phyloP scores from a whole-genome alignment of 1,139 yeast species.

The Scheffersomyces quercinus region DNA sequence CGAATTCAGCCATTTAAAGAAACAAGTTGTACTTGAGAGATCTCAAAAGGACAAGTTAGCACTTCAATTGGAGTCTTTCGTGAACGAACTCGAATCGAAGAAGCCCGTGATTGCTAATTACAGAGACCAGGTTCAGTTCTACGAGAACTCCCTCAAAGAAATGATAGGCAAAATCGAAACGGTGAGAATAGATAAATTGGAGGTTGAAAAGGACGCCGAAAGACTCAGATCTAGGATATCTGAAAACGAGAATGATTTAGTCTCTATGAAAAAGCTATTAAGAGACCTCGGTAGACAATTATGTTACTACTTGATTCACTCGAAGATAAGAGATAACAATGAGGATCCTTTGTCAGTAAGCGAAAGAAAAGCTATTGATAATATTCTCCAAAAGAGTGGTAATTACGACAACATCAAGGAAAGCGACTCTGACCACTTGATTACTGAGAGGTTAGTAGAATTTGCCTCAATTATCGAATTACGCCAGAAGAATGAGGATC shows the following conservation, averaged over 20 bases:
- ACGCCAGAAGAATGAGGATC: slow-evolving; percentile 71
- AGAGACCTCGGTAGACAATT: slow-evolving; percentile 80
- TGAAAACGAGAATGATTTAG: slow-evolving; percentile 43
- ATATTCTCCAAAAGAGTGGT: slow-evolving; percentile 39
- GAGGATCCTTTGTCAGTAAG: slow-evolving; percentile 57
- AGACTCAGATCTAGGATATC: slow-evolving; percentile 35
- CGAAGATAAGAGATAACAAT: slow-evolving; percentile 52
- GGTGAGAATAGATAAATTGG: slow-evolving; percentile 39
- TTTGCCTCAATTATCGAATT: slow-evolving; percentile 69
- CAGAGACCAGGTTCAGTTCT: slow-evolving; percentile 53
- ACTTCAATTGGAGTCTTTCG: slow-evolving; percentile 66
- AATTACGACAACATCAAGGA: slow-evolving; percentile 30
- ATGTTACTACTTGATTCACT: slow-evolving; percentile 68
- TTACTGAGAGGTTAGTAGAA: slow-evolving; percentile 70
- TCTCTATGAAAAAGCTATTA: slow-evolving; percentile 54
- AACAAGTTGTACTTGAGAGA: slow-evolving; percentile 67
- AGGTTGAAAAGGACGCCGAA: slow-evolving; percentile 39
- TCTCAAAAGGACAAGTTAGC: slow-evolving; percentile 72
- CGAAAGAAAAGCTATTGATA: slow-evolving; percentile 57
- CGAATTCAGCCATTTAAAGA: slow-evolving; percentile 66
- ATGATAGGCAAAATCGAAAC: slow-evolving; percentile 41
- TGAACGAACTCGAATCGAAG: slow-evolving; percentile 74
- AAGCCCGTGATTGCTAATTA: slow-evolving; percentile 76
- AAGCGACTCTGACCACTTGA: slow-evolving; percentile 69
- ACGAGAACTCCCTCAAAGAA: slow-evolving; percentile 41